Evolutionary conservation across 2,329 filamentous ascomycete species (phyloP).

Genomic region (Cytospora chrysosperma): DNA sequence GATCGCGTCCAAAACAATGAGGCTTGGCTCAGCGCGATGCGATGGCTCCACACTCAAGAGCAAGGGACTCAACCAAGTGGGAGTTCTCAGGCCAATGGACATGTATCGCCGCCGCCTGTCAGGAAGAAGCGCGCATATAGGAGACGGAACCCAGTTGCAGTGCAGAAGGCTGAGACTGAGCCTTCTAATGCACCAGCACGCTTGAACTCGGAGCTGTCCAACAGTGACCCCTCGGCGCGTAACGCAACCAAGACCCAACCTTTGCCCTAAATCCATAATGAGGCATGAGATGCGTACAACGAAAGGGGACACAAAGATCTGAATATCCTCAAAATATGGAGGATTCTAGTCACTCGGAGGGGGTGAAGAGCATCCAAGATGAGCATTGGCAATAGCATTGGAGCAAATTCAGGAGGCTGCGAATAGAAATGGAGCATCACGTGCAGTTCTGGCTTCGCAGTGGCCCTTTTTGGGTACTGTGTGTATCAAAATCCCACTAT

Average conservation of each 20-base stretch:
- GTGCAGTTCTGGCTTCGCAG: neutral
- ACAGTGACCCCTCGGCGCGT: neutral
- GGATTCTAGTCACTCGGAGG: neutral
- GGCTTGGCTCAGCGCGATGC: conserved; percentile 45
- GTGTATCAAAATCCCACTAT: neutral
- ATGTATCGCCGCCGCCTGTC: conserved; percentile 10
- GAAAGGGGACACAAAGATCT: neutral
- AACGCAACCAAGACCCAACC: neutral
- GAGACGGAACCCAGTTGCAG: conserved; percentile 13
- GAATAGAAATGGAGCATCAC: neutral
- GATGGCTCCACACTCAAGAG: conserved; percentile 26
- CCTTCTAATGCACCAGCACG: neutral
- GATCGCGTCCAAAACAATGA: conserved; percentile 44
- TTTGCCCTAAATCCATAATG: neutral
- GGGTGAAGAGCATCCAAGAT: neutral
- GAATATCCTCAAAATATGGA: neutral
- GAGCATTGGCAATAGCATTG: neutral
- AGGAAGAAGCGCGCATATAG: conserved; percentile 17
- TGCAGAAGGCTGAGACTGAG: neutral
- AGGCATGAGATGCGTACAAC: neutral
- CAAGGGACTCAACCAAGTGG: neutral
- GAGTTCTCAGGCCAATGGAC: conserved; percentile 6
- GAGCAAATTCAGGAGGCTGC: neutral
- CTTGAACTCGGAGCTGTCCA: neutral
- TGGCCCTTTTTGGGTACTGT: neutral